These are phyloP conservation scores for Gastrolobium villosum DNA, from an alignment of 306 rosid genomes.

Conservation along the genomic window DNA sequence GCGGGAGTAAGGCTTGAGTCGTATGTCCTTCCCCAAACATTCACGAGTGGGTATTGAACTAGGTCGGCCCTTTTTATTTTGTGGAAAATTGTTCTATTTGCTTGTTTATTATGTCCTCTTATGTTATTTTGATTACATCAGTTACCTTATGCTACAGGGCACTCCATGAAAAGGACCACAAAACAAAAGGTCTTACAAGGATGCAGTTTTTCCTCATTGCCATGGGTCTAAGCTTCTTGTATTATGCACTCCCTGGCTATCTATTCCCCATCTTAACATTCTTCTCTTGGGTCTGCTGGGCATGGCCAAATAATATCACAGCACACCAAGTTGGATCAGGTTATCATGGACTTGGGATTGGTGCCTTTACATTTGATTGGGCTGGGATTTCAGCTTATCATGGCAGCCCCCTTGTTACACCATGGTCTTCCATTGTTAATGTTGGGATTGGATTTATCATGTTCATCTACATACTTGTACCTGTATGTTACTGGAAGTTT, in stretches of 20 bases:
- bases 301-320: constrained; percentile 88
- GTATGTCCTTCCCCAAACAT: too few species aligned
- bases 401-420: constrained; percentile 95
- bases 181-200: constrained; percentile 70
- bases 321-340: constrained; percentile 98
- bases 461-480: constrained; percentile 91
- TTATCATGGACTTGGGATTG: constrained; percentile 87
- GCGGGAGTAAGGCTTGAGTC: too few species aligned
- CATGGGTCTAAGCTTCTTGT: constrained; percentile 78
- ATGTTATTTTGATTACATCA: constrained; percentile 46
- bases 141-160: constrained; percentile 69
- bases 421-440: constrained; percentile 91
- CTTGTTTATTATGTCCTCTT: constrained; percentile 35
- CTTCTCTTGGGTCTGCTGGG: constrained; percentile 99
- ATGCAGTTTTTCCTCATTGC: constrained; percentile 86
- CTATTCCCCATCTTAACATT: constrained; percentile 79
- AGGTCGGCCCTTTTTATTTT: too few species aligned
- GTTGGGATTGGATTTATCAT: constrained; percentile 90
- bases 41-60: too few species aligned
- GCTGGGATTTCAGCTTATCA: constrained; percentile 98
- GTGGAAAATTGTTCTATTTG: constrained; percentile 10
- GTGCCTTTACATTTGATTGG: constrained; percentile 97
- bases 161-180: constrained; percentile 87
- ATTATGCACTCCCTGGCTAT: constrained; percentile 94
- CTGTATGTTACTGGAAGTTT: constrained; percentile 93